phyloP scores from a whole-genome alignment of 2,329 filamentous ascomycete species.

The Aureobasidium zeae region DNA sequence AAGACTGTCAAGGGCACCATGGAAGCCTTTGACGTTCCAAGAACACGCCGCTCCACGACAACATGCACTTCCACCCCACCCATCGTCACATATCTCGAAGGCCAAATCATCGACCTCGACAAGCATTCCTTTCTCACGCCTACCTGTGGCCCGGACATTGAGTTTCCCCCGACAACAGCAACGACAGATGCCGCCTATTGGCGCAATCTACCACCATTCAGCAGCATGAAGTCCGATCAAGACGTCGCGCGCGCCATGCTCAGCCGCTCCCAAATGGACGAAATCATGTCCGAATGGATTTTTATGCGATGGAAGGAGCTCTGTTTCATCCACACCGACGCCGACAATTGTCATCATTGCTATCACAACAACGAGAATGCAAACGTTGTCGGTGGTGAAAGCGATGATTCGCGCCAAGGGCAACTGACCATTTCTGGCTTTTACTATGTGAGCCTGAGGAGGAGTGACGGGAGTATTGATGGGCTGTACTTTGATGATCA shows the following conservation, averaged over 20 bases:
- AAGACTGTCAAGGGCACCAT: conserved; percentile 60
- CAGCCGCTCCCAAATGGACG: conserved; percentile 30
- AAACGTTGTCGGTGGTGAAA: conserved; percentile 19
- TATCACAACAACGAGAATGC: conserved; percentile 6
- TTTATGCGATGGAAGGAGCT: conserved; percentile 50
- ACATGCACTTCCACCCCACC: conserved; percentile 32
- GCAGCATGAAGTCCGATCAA: conserved; percentile 25
- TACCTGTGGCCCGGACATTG: conserved; percentile 18
- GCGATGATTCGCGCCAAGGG: conserved; percentile 32
- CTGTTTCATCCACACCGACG: conserved; percentile 35
- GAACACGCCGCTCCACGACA: conserved; percentile 26
- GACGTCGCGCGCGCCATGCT: conserved; percentile 38
- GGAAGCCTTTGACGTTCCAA: conserved; percentile 60
- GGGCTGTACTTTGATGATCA: conserved; percentile 49
- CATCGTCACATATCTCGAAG: conserved; percentile 59
- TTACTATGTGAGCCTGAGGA: conserved; percentile 43
- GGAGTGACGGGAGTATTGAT: conserved; percentile 39
- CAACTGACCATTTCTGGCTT: conserved; percentile 46
- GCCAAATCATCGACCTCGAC: conserved; percentile 56
- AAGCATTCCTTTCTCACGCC: conserved; percentile 43
- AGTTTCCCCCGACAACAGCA: conserved; percentile 24
- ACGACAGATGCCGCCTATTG: conserved; percentile 41
- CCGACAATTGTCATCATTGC: conserved; percentile 24
- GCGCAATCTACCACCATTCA: conserved; percentile 36
- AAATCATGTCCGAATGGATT: conserved; percentile 40